phyloP scores from a whole-genome alignment of 768 basidiomycete species.

The Obba rivulosa region DNA sequence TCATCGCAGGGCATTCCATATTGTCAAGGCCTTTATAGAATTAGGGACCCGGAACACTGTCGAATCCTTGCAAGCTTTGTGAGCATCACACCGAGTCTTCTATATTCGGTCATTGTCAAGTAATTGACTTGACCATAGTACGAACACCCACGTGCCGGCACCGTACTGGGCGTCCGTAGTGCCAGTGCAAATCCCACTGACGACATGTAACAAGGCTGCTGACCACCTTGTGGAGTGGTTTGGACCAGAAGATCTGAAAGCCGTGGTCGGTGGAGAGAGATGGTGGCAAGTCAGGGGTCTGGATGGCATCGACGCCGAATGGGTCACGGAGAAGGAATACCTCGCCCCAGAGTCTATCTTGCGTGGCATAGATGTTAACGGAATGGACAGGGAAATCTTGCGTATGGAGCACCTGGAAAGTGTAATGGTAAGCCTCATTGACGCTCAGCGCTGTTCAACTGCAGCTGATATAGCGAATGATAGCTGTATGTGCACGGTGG shows the following conservation, averaged over 20 bases:
- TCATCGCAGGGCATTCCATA: conserved; percentile 52
- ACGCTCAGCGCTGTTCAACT: neutral
- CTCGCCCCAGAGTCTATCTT: conserved; percentile 24
- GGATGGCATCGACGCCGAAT: conserved; percentile 61
- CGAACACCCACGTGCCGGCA: conserved; percentile 65
- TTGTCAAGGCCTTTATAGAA: conserved; percentile 68
- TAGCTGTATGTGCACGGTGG: conserved; percentile 68
- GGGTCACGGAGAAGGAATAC: conserved; percentile 51
- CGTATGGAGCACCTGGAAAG: conserved; percentile 51
- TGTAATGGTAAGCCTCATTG: conserved; percentile 41
- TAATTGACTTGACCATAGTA: conserved; percentile 28
- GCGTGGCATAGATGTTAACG: conserved; percentile 27
- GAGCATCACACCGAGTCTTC: conserved; percentile 11
- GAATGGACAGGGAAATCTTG: conserved; percentile 34
- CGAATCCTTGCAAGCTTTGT: conserved; percentile 69
- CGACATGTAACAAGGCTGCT: conserved; percentile 56
- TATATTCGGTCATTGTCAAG: neutral
- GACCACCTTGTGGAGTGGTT: conserved; percentile 66
- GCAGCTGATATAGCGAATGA: conserved; percentile 10
- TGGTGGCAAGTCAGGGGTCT: conserved; percentile 84
- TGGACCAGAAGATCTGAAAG: conserved; percentile 61
- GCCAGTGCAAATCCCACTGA: conserved; percentile 51
- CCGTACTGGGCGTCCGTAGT: conserved; percentile 61
- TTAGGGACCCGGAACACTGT: conserved; percentile 61
- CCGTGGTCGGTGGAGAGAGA: conserved; percentile 66